phyloP scores from a whole-genome alignment of 2,329 filamentous ascomycete genomes.

The Ciborinia camelliae region DNA sequence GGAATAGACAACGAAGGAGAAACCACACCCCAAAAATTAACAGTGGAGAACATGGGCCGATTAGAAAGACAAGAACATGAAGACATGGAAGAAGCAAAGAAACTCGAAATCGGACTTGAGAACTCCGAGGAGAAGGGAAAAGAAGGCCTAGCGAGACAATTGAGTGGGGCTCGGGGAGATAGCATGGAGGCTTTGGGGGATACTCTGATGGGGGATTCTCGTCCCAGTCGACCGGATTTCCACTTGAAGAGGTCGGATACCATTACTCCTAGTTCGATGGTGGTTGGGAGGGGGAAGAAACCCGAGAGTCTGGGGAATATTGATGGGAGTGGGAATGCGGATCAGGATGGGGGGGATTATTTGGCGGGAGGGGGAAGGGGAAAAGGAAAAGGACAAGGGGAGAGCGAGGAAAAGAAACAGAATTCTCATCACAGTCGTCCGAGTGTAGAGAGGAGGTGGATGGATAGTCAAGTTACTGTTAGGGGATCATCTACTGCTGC shows the following conservation, averaged over 20 bases:
- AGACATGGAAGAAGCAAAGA: constrained; percentile 1
- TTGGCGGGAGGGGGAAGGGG: constrained; percentile 1
- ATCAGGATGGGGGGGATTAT: background rate
- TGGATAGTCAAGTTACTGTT: constrained; percentile 15
- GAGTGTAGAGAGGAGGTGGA: constrained; percentile 12
- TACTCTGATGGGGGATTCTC: background rate
- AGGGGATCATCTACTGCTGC: background rate
- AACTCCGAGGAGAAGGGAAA: background rate
- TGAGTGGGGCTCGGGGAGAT: background rate
- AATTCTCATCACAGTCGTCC: constrained; percentile 1
- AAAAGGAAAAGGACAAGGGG: constrained; percentile 16
- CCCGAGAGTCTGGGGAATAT: background rate
- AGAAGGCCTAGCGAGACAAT: background rate
- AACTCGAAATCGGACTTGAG: background rate
- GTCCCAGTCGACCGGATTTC: background rate
- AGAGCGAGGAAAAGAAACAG: constrained; percentile 23
- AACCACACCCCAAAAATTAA: constrained; percentile 44
- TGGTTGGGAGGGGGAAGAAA: background rate
- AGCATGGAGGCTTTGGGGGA: constrained; percentile 1
- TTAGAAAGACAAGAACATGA: constrained; percentile 37
- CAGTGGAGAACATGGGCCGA: constrained; percentile 52
- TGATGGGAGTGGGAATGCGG: background rate
- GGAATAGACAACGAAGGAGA: background rate
- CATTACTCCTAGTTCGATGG: background rate
- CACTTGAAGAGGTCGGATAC: background rate